Conservation (phyloP, 2,329 filamentous ascomycete genomes). For the Plectosphaerella sp. region DNA sequence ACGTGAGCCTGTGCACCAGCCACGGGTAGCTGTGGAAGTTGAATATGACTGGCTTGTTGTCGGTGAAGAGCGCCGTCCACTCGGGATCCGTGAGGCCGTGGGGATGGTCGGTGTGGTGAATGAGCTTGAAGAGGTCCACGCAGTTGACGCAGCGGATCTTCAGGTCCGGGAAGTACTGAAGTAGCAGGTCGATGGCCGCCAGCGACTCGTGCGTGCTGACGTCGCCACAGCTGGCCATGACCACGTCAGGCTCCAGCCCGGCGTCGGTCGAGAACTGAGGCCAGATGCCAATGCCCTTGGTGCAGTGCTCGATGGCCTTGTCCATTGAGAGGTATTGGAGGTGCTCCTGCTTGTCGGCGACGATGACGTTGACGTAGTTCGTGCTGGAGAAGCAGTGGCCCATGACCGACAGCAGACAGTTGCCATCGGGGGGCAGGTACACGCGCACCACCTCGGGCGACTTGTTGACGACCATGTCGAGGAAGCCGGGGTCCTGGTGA, state of each 20-base stretch:
- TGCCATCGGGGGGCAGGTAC: conserved; percentile 76
- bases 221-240: conserved; percentile 75
- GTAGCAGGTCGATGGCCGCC: conserved; percentile 68
- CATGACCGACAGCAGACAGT: conserved; percentile 71
- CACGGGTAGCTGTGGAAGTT: conserved; percentile 84
- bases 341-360: conserved; percentile 76
- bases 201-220: conserved; percentile 70
- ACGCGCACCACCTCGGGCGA: conserved; percentile 75
- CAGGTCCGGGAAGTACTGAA: conserved; percentile 65
- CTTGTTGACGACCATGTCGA: conserved; percentile 77
- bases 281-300: conserved; percentile 76
- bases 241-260: conserved; percentile 63
- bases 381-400: conserved; percentile 68
- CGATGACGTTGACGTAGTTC: conserved; percentile 80
- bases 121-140: conserved; percentile 77
- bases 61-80: conserved; percentile 67
- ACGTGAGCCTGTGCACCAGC: conserved; percentile 73
- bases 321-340: conserved; percentile 73
- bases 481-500: conserved; percentile 76
- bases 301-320: conserved; percentile 69
- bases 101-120: conserved; percentile 64
- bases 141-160: conserved; percentile 78
- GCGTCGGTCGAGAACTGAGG: conserved; percentile 69
- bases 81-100: conserved; percentile 66
- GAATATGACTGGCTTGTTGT: conserved; percentile 69